Conservation (phyloP, 2,329 filamentous ascomycete species). For the Alternaria sp. region DNA sequence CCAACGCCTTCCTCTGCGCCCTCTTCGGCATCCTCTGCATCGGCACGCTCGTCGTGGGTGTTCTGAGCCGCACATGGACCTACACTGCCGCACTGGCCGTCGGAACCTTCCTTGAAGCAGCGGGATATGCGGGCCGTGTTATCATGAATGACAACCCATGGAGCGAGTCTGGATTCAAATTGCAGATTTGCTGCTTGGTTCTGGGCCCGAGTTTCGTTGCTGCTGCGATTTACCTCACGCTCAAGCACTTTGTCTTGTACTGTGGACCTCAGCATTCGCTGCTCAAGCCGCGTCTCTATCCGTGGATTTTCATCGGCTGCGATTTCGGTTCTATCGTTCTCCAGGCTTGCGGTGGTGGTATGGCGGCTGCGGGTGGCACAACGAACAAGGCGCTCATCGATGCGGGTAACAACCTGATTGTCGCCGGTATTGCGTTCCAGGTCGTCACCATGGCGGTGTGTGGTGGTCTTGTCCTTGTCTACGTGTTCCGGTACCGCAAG, state of each 20-base stretch:
- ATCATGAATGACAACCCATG: constrained; percentile 53
- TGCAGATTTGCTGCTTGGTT: constrained; percentile 53
- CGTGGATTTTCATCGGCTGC: constrained; percentile 64
- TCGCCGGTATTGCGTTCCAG: constrained; percentile 62
- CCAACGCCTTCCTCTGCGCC: constrained; percentile 48
- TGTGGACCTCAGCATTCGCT: constrained; percentile 51
- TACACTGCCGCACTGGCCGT: constrained; percentile 51
- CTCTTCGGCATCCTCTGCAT: constrained; percentile 29
- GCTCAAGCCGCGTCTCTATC: constrained; percentile 54
- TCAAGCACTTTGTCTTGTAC: constrained; percentile 55
- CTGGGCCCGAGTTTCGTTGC: constrained; percentile 54
- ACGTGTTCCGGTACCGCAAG: constrained; percentile 35
- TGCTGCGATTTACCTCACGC: constrained; percentile 55
- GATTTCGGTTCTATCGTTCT: constrained; percentile 62
- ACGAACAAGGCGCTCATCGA: constrained; percentile 43
- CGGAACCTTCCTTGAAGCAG: constrained; percentile 50
- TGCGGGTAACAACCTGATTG: constrained; percentile 60
- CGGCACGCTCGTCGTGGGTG: constrained; percentile 21
- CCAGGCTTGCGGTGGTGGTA: constrained; percentile 62
- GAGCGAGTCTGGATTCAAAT: constrained; percentile 50
- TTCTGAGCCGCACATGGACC: constrained; percentile 46
- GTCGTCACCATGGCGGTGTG: constrained; percentile 60
- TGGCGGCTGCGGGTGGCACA: constrained; percentile 53
- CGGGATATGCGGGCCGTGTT: constrained; percentile 53
- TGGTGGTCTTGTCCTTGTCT: constrained; percentile 46